phyloP scores from a whole-genome alignment of 176 grass and related monocot species.

The Oryza punctata region DNA sequence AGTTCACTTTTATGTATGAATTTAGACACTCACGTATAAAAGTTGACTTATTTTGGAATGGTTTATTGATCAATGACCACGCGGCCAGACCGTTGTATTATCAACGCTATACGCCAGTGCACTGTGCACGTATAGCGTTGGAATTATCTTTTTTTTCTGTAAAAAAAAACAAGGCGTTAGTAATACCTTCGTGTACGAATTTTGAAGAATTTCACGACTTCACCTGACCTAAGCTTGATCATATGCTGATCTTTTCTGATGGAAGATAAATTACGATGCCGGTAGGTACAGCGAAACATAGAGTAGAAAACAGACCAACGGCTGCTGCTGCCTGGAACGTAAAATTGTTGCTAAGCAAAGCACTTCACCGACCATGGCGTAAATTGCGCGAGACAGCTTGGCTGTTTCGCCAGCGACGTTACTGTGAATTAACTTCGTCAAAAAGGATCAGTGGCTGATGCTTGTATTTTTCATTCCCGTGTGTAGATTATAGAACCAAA shows the following conservation, averaged over 20 bases:
- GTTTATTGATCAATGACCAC: too few species aligned
- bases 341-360: neutral
- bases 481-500: too few species aligned
- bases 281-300: neutral
- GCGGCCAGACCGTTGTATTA: too few species aligned
- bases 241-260: neutral
- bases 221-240: too few species aligned
- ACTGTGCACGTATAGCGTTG: too few species aligned
- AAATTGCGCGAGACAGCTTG: neutral
- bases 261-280: neutral
- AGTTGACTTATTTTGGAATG: too few species aligned
- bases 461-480: neutral
- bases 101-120: neutral
- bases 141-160: too few species aligned
- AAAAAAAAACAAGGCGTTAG: too few species aligned
- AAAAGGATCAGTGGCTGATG: neutral
- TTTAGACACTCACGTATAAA: too few species aligned
- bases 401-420: neutral
- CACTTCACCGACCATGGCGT: neutral
- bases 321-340: neutral
- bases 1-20: too few species aligned
- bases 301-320: too few species aligned
- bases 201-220: neutral
- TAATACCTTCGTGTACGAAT: neutral
- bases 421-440: neutral